Base-by-base conservation (phyloP, 768 basidiomycete genomes). In the Polyporus arcularius region DNA sequence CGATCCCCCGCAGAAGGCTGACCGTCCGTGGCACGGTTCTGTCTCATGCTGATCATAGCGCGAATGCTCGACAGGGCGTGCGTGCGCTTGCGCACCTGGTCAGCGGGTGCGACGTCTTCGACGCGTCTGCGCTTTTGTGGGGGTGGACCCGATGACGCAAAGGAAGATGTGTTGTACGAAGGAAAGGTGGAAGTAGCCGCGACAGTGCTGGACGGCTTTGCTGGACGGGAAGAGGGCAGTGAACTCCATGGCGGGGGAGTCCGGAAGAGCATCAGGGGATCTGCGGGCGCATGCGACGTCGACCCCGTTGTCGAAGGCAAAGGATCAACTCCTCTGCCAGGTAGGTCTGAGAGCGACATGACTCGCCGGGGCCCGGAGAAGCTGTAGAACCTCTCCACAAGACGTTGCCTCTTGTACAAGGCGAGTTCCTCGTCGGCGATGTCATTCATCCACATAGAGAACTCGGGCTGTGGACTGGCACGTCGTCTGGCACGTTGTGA, bases 221-320 rank as follows among this genome's bases (percentile, higher is more conserved):
- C 12, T 0, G 54, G 38, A 6, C 50, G 58, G 4, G 55, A 53
- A 7, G 38, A 46, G 11, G 55, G 58, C 1, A 70, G 65, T 1
- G 47, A 30, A 16, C 43, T 50, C 67, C 68, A 71, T 15, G 70
- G 63, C 12, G 68, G 70, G 4, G 70, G 68, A 1, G 58, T 31
- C 1, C 70, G 65, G 57, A 53, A 71, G 30, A 71, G 62, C 64
- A 61, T 66, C 14, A 65, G 52, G 6, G 55, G 58, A 26, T 55
- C 58, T 28, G 32, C 9, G 5, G 46, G 21, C 18, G 2, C 28
- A 4, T 7, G 32, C 11, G 55, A 11, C 15, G 39, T 30, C 21
- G 18, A 14, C 7, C 16, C 21, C 26, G 35, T 49, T n/a, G 52
- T 55, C 5, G 18, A n/a, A 14, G 40, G 4, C 38, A 26, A 31